phyloP scores from a whole-genome alignment of 2,329 filamentous ascomycete species.

The Blastomyces emzantsi region DNA sequence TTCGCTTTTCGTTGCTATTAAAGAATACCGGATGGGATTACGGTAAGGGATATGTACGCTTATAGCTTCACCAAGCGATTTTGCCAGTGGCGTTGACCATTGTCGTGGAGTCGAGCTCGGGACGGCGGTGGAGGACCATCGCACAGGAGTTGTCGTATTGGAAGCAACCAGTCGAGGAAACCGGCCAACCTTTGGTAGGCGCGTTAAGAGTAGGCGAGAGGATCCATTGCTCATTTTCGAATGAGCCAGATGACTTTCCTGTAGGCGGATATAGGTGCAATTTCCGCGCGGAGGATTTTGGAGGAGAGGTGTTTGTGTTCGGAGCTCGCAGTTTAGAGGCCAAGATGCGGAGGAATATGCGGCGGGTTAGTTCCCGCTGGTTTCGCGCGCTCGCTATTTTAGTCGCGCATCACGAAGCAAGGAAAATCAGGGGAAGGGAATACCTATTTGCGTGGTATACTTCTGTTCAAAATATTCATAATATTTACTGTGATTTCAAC shows the following conservation, averaged over 20 bases:
- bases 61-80: constrained; percentile 78
- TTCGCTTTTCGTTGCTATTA: background rate
- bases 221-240: constrained; percentile 19
- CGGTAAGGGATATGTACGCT: constrained; percentile 48
- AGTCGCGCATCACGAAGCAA: background rate
- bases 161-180: constrained; percentile 14
- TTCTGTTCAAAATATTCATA: background rate
- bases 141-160: constrained; percentile 14
- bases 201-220: constrained; percentile 13
- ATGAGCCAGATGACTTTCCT: constrained; percentile 9
- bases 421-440: too few relatives aligned
- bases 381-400: too few relatives aligned
- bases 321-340: background rate
- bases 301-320: background rate
- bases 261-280: background rate
- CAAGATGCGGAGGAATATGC: background rate
- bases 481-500: background rate
- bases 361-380: too few relatives aligned
- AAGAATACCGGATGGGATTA: background rate
- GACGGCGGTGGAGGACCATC: constrained; percentile 28
- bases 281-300: background rate
- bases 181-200: constrained; percentile 16
- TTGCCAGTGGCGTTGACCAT: constrained; percentile 91
- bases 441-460: background rate
- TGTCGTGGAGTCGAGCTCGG: constrained; percentile 38